Evolutionary conservation across 2,329 filamentous ascomycete genomes (phyloP).

Genomic region (Fusarium musae): DNA sequence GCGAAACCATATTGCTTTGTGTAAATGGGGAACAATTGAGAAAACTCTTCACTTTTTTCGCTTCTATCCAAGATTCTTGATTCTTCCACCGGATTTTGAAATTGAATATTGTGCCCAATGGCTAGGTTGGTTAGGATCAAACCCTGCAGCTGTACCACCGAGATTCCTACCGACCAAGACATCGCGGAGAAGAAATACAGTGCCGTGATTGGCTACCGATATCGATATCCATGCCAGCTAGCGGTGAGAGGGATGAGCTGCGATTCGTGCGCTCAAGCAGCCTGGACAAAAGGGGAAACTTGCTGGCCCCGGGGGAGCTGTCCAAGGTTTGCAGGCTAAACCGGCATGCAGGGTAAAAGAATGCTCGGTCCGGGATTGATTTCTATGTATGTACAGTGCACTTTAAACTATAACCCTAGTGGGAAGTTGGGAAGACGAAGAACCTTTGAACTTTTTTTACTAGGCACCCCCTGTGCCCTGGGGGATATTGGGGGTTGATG

Average conservation of each 20-base stretch:
- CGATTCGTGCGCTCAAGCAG: constrained; percentile 29
- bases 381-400: neutral
- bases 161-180: constrained; percentile 23
- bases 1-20: constrained; percentile 6
- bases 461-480: neutral
- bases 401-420: neutral
- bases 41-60: constrained; percentile 1
- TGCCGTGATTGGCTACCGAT: constrained; percentile 35
- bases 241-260: constrained; percentile 23
- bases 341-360: constrained; percentile 24
- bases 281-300: constrained; percentile 30
- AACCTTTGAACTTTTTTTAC: constrained; percentile 8
- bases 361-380: constrained; percentile 17
- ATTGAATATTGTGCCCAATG: constrained; percentile 22
- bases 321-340: constrained; percentile 26
- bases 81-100: constrained; percentile 29
- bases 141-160: constrained; percentile 23
- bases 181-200: constrained; percentile 29
- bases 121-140: constrained; percentile 15
- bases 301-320: neutral
- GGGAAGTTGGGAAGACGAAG: constrained; percentile 7
- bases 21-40: neutral
- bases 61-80: constrained; percentile 11
- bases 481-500: constrained; percentile 5
- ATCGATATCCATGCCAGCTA: constrained; percentile 32